Percentiles rank a stretch among this genome's conserved stretches.
These are phyloP conservation scores for Tetracladium setigerum DNA, from an alignment of 495 filamentous ascomycete species.

Conservation along the genomic window DNA sequence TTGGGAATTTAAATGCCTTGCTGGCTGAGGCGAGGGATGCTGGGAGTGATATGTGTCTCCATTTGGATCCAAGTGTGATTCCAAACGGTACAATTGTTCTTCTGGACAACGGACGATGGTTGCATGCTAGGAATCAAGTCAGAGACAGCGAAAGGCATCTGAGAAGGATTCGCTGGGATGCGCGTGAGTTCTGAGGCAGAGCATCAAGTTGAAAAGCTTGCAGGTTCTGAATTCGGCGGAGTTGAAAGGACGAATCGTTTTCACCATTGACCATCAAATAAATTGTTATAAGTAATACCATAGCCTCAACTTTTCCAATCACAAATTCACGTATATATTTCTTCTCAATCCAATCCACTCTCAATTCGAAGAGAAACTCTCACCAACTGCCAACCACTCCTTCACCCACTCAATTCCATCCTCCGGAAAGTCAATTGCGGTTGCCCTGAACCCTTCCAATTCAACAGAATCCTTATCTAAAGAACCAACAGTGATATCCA, in stretches of 20 bases:
- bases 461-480: constrained; percentile 9
- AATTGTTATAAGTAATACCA: too few species aligned
- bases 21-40: constrained; percentile 38
- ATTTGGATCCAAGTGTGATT: constrained; percentile 16
- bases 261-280: too few species aligned
- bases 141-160: constrained; percentile 30
- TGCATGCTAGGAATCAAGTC: constrained; percentile 32
- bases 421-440: not conserved
- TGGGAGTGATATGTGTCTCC: constrained; percentile 12
- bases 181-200: too few species aligned
- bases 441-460: not conserved
- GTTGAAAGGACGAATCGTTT: too few species aligned
- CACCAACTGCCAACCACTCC: constrained; percentile 1
- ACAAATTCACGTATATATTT: too few species aligned
- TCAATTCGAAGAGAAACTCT: not conserved
- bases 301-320: too few species aligned
- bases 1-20: constrained; percentile 22
- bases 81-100: constrained; percentile 25
- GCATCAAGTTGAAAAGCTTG: too few species aligned
- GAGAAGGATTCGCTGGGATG: constrained; percentile 30
- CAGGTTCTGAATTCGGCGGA: too few species aligned
- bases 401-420: constrained; percentile 11
- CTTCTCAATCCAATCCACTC: too few species aligned
- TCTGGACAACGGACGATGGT: constrained; percentile 31
- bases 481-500: constrained; percentile 4